phyloP scores from a whole-genome alignment of 345 rosid genomes.

The Corchorus capsularis region DNA sequence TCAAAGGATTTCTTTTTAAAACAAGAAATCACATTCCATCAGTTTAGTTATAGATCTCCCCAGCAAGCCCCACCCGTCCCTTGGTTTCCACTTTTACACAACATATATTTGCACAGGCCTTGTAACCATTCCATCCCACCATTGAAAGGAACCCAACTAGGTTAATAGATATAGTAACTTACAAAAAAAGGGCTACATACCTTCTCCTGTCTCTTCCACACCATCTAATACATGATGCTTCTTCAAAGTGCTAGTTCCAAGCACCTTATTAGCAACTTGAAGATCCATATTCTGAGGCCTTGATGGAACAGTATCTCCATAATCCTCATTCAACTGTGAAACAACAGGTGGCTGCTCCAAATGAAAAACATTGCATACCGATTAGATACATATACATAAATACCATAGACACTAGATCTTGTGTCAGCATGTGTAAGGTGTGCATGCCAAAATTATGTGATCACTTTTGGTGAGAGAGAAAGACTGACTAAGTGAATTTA shows the following conservation, averaged over 20 bases:
- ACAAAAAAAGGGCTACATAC: slow-evolving; percentile 39
- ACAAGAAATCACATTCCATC: neutral
- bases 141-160: neutral
- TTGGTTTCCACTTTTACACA: neutral
- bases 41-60: slow-evolving; percentile 2
- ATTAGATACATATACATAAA: neutral
- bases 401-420: neutral
- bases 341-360: slow-evolving; percentile 56
- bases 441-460: neutral
- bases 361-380: slow-evolving; percentile 16
- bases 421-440: neutral
- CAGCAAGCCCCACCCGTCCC: neutral
- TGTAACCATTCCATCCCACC: neutral
- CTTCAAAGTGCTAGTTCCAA: slow-evolving; percentile 41
- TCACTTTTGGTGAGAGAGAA: slow-evolving; percentile 8
- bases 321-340: slow-evolving; percentile 56
- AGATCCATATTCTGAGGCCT: slow-evolving; percentile 49
- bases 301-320: slow-evolving; percentile 81
- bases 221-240: slow-evolving; percentile 43
- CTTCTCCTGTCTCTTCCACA: slow-evolving; percentile 52
- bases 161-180: slow-evolving; percentile 8
- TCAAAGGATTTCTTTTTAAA: neutral
- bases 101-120: neutral
- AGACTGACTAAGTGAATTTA: slow-evolving; percentile 1
- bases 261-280: slow-evolving; percentile 44